Percentiles rank a stretch among this genome's conserved stretches.
Conservation (phyloP, 169 alveolate species). For the Plasmodium knowlesi region DNA sequence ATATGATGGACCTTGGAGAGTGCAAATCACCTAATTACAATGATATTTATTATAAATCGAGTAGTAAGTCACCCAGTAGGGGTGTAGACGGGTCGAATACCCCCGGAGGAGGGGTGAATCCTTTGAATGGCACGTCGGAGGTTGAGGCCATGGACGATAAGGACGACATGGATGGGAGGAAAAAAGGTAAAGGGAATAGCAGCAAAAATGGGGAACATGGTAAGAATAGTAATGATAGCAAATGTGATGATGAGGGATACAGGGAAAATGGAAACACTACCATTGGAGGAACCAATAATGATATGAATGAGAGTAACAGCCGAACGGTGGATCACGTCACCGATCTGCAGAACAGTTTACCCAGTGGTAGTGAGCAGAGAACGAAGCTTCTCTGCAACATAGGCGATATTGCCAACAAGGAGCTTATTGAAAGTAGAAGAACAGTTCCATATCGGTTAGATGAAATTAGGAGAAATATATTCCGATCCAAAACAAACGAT, state of each 20-base stretch:
- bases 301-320: background rate
- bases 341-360: background rate
- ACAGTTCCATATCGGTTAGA: conserved; percentile 29
- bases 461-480: conserved; percentile 37
- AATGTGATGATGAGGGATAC: background rate
- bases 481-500: conserved; percentile 6
- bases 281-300: background rate
- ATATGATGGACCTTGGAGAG: background rate
- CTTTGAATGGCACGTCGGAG: background rate
- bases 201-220: background rate
- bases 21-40: background rate
- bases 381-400: conserved; percentile 4
- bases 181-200: background rate
- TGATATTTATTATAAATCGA: background rate
- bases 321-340: background rate
- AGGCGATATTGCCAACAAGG: conserved; percentile 18
- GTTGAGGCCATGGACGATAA: background rate
- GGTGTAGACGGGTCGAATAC: background rate
- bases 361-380: background rate
- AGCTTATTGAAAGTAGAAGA: conserved; percentile 13
- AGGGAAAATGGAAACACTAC: background rate
- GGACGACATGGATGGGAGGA: background rate
- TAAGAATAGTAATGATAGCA: background rate
- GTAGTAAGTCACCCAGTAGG: background rate
- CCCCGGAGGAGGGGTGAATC: background rate